A percentile compares a stretch with the other conserved stretches of the same genome.
These are phyloP conservation scores for Trichosporon coremiiforme DNA, from an alignment of 1,284 basidiomycete species.

Conservation along the genomic window DNA sequence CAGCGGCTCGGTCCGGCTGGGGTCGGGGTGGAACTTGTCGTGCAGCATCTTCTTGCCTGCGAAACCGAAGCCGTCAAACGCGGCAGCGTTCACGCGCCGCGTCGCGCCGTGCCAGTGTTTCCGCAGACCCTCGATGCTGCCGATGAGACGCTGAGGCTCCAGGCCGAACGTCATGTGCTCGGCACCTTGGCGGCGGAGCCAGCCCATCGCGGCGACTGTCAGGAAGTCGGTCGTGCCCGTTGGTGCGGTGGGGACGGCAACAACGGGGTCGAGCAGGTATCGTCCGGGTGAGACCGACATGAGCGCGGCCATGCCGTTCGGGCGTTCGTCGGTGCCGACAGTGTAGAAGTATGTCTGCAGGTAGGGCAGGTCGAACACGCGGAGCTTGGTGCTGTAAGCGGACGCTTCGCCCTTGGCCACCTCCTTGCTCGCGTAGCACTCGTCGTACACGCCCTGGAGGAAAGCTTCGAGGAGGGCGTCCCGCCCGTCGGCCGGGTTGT, in stretches of 20 bases:
- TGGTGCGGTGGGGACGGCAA: slow-evolving; percentile 22
- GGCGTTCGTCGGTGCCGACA: not conserved
- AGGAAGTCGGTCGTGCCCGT: slow-evolving; percentile 28
- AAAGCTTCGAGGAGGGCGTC: slow-evolving; percentile 21
- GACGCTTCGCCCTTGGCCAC: slow-evolving; percentile 22
- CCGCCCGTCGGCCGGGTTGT: slow-evolving; percentile 20
- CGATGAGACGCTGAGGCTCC: slow-evolving; percentile 22
- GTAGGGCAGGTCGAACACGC: slow-evolving; percentile 25
- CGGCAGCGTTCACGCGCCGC: slow-evolving; percentile 25
- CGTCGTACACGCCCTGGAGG: slow-evolving; percentile 30
- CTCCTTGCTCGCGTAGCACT: slow-evolving; percentile 25
- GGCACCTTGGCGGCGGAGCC: slow-evolving; percentile 22
- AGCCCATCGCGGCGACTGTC: slow-evolving; percentile 25
- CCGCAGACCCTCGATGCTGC: slow-evolving; percentile 15
- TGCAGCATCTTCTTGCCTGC: slow-evolving; percentile 31
- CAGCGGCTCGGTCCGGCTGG: not conserved
- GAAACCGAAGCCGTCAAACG: slow-evolving; percentile 26
- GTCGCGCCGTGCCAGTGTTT: slow-evolving; percentile 17
- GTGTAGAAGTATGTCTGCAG: slow-evolving; percentile 29
- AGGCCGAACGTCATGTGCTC: slow-evolving; percentile 29
- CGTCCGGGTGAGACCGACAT: slow-evolving; percentile 17
- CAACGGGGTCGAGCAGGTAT: slow-evolving; percentile 29
- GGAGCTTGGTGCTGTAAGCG: slow-evolving; percentile 30
- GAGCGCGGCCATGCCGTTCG: slow-evolving; percentile 25
- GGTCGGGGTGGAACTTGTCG: slow-evolving; percentile 29